Base-by-base conservation (phyloP, 2,329 filamentous ascomycete genomes). In the Fusarium algeriense region DNA sequence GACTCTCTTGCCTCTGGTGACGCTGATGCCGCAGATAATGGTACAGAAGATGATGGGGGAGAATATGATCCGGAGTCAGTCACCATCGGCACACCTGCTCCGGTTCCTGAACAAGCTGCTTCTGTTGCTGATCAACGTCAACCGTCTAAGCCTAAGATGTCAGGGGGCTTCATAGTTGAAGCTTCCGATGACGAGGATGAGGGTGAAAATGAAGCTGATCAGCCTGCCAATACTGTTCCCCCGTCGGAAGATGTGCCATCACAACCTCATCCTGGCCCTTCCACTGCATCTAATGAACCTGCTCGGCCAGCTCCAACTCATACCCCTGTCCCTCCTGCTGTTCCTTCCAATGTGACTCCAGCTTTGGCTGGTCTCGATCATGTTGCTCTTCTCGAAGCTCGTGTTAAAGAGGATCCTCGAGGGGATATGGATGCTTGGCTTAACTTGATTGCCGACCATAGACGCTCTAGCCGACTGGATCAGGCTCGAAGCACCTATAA, bases 361-460 rank as follows among this genome's bases (percentile, higher is more conserved):
- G 68, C 75, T 26, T 80, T 85, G 75, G 80, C 84, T 70, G 82
- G 83, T 66, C 82, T 86, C 82, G 92, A 97, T 82, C 89, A 88
- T 71, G 87, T 95, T 75, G 90, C 92, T 63, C 89, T 95, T 64
- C 86, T 98, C 77, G 95, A 99, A 84, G 93, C 96, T 80, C 91
- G 95, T 78, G 92, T 98, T 80, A 91, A 92, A 79, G 93, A 98
- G 78, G 96, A 99, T 78, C 93, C 95, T 19, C 92, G 94, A 76
- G 96, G 95, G 77, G 95, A 98, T 76, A 89, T 96, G 81, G 93
- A 96, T 79, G 94, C 95, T 35, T 99, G 96, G 96, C 84, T 97
- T 76, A 88, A 89, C 72, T 86, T 99, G 78, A 95, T 99, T 79
- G 88, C 89, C 73, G 94, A 98, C 79, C 90, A 97, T 80, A 92